phyloP scores from a whole-genome alignment of 2,329 filamentous ascomycete species.

The Ampelomyces quisqualis region DNA sequence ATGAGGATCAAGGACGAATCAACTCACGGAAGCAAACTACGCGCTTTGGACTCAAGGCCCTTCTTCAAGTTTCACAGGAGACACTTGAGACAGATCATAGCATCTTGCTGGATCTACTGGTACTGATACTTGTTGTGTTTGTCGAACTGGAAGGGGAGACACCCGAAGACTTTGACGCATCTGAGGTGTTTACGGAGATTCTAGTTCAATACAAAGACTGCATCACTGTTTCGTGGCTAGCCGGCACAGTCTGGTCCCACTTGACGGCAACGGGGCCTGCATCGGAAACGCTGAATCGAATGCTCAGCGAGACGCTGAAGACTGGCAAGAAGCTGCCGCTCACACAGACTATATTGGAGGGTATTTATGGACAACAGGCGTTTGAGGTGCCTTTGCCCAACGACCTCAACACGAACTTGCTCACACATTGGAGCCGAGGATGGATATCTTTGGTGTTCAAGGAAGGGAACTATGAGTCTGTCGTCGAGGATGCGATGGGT shows the following conservation, averaged over 20 bases:
- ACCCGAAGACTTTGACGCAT: constrained; percentile 63
- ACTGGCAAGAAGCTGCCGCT: constrained; percentile 32
- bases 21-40: constrained; percentile 58
- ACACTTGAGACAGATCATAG: constrained; percentile 70
- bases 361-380: constrained; percentile 31
- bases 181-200: constrained; percentile 66
- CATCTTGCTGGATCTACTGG: constrained; percentile 77
- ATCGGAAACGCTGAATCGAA: constrained; percentile 28
- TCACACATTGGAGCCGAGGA: constrained; percentile 51
- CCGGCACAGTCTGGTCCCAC: constrained; percentile 37
- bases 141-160: constrained; percentile 69
- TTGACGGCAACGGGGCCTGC: constrained; percentile 31
- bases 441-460: constrained; percentile 48
- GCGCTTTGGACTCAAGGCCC: constrained; percentile 71
- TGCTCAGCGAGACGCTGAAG: constrained; percentile 27
- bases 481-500: constrained; percentile 48
- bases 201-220: constrained; percentile 45
- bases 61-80: constrained; percentile 78
- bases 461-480: constrained; percentile 36
- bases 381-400: constrained; percentile 37
- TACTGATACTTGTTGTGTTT: constrained; percentile 77
- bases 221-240: constrained; percentile 40
- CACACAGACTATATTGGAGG: constrained; percentile 42
- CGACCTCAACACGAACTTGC: constrained; percentile 27
- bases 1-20: constrained; percentile 38